These are phyloP conservation scores for Ophiostoma tasmaniense DNA, from an alignment of 2,329 filamentous ascomycete genomes.

Conservation along the genomic window DNA sequence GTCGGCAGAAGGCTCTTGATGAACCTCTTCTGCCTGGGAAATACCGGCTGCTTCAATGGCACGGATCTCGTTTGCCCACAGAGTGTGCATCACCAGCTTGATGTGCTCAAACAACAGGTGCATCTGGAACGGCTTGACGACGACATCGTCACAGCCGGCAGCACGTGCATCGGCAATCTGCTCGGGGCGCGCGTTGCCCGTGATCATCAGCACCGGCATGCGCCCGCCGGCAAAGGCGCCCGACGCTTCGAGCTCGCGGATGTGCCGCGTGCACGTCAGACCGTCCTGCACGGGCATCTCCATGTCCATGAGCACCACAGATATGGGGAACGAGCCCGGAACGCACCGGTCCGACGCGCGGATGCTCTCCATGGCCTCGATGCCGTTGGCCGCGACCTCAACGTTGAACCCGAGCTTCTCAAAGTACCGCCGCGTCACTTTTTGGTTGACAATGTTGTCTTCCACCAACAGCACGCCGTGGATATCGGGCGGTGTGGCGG, in stretches of 20 bases:
- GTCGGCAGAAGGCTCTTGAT: background rate
- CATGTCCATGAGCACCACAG: constrained; percentile 65
- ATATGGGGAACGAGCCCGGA: constrained; percentile 34
- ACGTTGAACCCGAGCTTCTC: constrained; percentile 42
- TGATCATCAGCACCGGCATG: constrained; percentile 58
- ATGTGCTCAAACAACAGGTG: constrained; percentile 54
- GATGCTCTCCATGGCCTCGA: constrained; percentile 46
- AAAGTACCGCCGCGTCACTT: constrained; percentile 44
- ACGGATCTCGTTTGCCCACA: constrained; percentile 16
- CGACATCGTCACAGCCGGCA: constrained; percentile 53
- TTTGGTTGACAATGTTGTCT: constrained; percentile 54
- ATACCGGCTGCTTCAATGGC: background rate
- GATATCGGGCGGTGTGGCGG: constrained; percentile 24
- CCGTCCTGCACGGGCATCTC: constrained; percentile 71
- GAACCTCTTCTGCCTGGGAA: background rate
- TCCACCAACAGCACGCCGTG: constrained; percentile 47
- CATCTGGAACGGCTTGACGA: constrained; percentile 65
- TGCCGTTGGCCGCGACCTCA: constrained; percentile 48
- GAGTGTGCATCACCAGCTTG: constrained; percentile 34
- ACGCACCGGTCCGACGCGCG: constrained; percentile 24
- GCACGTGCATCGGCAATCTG: constrained; percentile 46
- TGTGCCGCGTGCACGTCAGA: constrained; percentile 54
- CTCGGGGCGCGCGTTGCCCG: constrained; percentile 57
- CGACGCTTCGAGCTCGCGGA: constrained; percentile 51
- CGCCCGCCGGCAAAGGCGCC: constrained; percentile 43